Percentiles rank a stretch among this genome's conserved stretches.
Conservation (phyloP, 2,329 filamentous ascomycete species). For the Talaromyces sp. region DNA sequence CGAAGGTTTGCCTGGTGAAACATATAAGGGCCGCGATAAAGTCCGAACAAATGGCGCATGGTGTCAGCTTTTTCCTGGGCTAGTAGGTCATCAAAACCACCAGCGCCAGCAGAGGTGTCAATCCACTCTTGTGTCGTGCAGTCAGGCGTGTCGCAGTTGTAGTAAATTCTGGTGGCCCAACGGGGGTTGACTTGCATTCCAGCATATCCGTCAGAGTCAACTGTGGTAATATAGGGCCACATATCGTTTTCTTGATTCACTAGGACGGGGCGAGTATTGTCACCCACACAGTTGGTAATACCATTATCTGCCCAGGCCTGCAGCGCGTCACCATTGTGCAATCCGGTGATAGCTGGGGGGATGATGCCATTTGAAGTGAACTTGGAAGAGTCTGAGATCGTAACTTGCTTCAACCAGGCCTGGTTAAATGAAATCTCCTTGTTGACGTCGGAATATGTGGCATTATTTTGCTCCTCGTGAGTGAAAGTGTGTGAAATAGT, state of each 20-base stretch:
- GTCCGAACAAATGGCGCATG: conserved; percentile 51
- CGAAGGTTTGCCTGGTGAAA: conserved; percentile 61
- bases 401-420: conserved; percentile 52
- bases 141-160: conserved; percentile 54
- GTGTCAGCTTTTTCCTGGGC: conserved; percentile 48
- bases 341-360: conserved; percentile 58
- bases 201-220: conserved; percentile 48
- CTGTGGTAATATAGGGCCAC: conserved; percentile 52
- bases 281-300: conserved; percentile 57
- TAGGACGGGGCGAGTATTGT: conserved; percentile 55
- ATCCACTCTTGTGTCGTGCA: conserved; percentile 59
- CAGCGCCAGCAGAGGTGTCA: conserved; percentile 51
- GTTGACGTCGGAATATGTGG: conserved; percentile 52
- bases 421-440: conserved; percentile 58
- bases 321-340: conserved; percentile 60
- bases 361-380: conserved; percentile 54
- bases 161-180: conserved; percentile 60
- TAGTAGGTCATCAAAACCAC: conserved; percentile 50
- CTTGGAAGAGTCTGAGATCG: conserved; percentile 40
- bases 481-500: conserved; percentile 61
- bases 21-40: conserved; percentile 56
- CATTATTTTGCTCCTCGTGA: conserved; percentile 55
- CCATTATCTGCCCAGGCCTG: conserved; percentile 55
- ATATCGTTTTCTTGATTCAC: conserved; percentile 49
- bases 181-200: conserved; percentile 55